Evolutionary conservation across 2,329 filamentous ascomycete genomes (phyloP), one percentile per base, ranked within the genome.

Genomic region (Neopestalotiopsis sp.): DNA sequence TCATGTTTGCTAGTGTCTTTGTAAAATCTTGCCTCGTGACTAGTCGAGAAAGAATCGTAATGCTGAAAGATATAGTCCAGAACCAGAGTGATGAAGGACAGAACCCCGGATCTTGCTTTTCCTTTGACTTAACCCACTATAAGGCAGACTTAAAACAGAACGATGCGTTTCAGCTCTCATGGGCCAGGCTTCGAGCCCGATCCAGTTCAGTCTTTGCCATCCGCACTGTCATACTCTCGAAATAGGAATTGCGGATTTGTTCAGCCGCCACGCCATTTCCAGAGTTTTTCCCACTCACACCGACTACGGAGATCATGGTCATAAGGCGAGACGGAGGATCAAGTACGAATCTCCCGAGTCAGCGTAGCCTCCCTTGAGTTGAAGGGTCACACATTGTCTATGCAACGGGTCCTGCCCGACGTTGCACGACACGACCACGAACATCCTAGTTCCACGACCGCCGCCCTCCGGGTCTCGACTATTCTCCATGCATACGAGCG

Each of bases 1-100:
- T 72, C 75, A 77, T 77, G n/a, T 34, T 59, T n/a, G 69, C 5
- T 14, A 24, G 14, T 30, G 67, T 14, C 61, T 64, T 17, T 28
- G 24, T 28, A 17, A 52, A 52, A 17, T 65, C 69, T 28, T 68
- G 24, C 13, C 20, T 67, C 71, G 60, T 61, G 66, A 72, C 69
- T 30, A 17, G 52, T 62, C 30, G 10, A 20, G n/a, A 40, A 62
- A n/a, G 20, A 52, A 52, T 9, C 45, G 24, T n/a, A 20, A 52
- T n/a, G n/a, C 45, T 52, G 14, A 20, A 52, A 52, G 45, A 52
- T 52, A 52, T 52, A 52, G 45, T 52, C 45, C 20, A 20, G 45
- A 49, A 49, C 20, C 9, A 20, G 45, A 52, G 45, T n/a, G 10
- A 24, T 52, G 6, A 24, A 20, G 45, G n/a, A 52, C 14, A 24